phyloP scores from a whole-genome alignment of 164 flowering plant genomes.

The Annona cherimola region DNA sequence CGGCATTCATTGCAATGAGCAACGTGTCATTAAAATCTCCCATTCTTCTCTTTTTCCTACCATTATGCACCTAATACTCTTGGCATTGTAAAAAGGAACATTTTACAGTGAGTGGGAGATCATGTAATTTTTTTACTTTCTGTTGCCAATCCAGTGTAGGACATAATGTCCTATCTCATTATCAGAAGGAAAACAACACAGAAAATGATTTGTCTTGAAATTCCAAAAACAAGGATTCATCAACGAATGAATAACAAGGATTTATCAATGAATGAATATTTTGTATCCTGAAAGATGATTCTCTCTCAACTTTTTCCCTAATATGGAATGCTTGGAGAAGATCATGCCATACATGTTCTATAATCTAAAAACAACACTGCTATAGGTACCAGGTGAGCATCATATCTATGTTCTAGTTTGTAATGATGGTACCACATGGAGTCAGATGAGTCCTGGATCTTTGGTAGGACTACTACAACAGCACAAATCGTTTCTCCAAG shows the following conservation, averaged over 20 bases:
- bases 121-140: background rate
- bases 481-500: background rate
- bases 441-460: background rate
- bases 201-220: background rate
- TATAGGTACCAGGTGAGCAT: background rate
- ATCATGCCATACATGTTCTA: background rate
- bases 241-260: no score
- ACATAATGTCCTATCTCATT: background rate
- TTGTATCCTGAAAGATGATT: no score
- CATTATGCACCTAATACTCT: background rate
- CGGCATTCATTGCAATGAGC: no score
- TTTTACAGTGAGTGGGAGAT: background rate
- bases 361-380: background rate
- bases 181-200: background rate
- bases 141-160: background rate
- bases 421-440: background rate
- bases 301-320: background rate
- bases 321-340: background rate
- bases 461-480: background rate
- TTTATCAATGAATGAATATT: no score
- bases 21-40: no score
- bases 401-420: background rate
- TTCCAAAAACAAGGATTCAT: no score
- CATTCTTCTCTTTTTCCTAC: background rate
- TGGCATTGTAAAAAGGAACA: background rate